phyloP scores from a whole-genome alignment of 352 stramenopile genomes.

The Elongisporangium undulatum region DNA sequence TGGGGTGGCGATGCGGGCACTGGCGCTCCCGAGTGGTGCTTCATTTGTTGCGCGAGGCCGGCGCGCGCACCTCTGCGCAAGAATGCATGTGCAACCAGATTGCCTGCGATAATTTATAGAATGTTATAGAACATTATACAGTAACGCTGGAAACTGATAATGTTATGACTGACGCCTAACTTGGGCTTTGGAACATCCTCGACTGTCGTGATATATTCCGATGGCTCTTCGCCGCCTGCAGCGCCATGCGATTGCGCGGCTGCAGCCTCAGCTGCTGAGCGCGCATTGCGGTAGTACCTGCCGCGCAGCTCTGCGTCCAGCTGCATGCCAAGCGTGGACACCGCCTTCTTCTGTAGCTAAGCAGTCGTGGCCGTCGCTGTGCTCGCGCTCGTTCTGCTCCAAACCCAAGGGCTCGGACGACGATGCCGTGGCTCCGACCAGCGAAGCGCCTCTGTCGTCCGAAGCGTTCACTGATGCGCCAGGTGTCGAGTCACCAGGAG shows the following conservation, averaged over 20 bases:
- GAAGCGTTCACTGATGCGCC: conserved; percentile 28
- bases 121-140: too few relatives aligned
- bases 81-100: too few relatives aligned
- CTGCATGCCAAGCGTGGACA: neutral
- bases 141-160: too few relatives aligned
- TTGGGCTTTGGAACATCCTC: neutral
- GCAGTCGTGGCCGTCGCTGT: neutral
- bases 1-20: too few relatives aligned
- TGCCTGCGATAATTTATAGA: too few relatives aligned
- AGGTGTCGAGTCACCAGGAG: conserved; percentile 73
- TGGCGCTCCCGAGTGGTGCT: too few relatives aligned
- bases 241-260: neutral
- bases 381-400: neutral
- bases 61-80: too few relatives aligned
- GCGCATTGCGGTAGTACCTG: neutral
- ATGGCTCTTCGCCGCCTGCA: neutral
- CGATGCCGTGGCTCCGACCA: neutral
- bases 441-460: neutral
- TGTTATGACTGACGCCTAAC: too few relatives aligned
- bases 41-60: too few relatives aligned
- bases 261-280: neutral
- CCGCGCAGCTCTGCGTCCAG: neutral
- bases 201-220: neutral
- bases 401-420: neutral
- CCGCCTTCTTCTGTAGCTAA: neutral